Base-by-base conservation (phyloP, 2,329 filamentous ascomycete species). In the Ilyonectria mors-panacis region DNA sequence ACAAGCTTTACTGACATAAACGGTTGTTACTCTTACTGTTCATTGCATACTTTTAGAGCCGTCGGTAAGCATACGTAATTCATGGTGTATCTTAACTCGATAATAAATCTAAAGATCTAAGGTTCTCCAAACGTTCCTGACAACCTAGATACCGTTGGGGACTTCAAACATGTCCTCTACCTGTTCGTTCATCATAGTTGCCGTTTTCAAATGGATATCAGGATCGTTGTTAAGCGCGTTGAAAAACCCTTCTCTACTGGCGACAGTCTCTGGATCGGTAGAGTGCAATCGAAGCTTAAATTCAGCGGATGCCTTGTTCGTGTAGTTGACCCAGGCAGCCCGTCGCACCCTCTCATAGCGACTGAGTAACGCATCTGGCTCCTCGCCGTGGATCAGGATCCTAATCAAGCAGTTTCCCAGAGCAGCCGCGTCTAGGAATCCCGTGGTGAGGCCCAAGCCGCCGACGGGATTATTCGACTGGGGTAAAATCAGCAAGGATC, bases 391-490 rank as follows among this genome's bases (percentile, higher is more conserved):
- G 28, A 13, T 37, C 5, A 54, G 8, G 30, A 39, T 39, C 45
- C 45, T 48, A 8, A 39, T 54, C 50, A 54, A 37, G 30, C 30
- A 33, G 28, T 39, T 54, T 6, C 30, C 50, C 30, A 54, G 35
- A 9, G 50, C 30, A 26, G 30, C 50, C 37, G 50, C 50, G 15
- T 54, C 50, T 39, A 54, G 21, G 13, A 54, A 35, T 21, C 50
- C 50, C 15, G 50, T 54, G 10, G 50, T 54, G 30, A 54, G 35
- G 35, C 12, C 50, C 50, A 6, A 54, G 28, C 17, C 50, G 50
- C 50, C 50, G 50, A 54, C 13, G 50, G 50, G 50, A 54, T 54
- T 54, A 23, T 54, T 54, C 30, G 21, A 39, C 45, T 48, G 5
- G 23, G 23, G 23, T 7, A 6, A 3, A 17, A 12, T 48, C 23